These are phyloP conservation scores for Punctularia strigosozonata DNA, from an alignment of 768 basidiomycete species.

Conservation along the genomic window DNA sequence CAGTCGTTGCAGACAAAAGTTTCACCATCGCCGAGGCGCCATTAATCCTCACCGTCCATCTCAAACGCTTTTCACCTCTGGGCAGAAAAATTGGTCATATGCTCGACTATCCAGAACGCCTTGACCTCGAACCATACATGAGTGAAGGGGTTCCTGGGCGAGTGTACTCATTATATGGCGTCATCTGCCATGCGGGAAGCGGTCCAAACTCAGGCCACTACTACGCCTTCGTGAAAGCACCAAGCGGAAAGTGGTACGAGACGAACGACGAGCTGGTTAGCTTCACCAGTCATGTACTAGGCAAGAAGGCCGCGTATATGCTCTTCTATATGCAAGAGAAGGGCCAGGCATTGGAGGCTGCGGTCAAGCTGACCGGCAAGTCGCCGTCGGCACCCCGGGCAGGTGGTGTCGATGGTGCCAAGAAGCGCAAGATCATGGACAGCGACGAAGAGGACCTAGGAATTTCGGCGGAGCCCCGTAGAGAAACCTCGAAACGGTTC, in stretches of 20 bases:
- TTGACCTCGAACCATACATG: constrained; percentile 73
- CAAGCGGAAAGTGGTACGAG: constrained; percentile 68
- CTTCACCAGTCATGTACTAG: constrained; percentile 24
- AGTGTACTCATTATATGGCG: constrained; percentile 77
- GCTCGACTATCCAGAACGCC: constrained; percentile 66
- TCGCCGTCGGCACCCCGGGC: constrained; percentile 12
- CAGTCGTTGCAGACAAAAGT: constrained; percentile 80
- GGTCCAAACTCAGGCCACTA: constrained; percentile 97
- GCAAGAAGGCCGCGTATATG: constrained; percentile 79
- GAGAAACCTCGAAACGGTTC: constrained; percentile 38
- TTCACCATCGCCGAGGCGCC: constrained; percentile 88
- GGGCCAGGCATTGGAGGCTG: constrained; percentile 63
- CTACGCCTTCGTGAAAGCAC: constrained; percentile 70
- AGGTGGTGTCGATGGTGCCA: constrained; percentile 35
- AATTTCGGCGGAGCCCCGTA: constrained; percentile 33
- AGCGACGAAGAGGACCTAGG: constrained; percentile 31
- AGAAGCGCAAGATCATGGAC: constrained; percentile 41
- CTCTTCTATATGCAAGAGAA: constrained; percentile 83
- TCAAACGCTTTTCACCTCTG: constrained; percentile 88
- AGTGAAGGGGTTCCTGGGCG: constrained; percentile 70
- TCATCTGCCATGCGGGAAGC: constrained; percentile 86
- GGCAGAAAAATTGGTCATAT: constrained; percentile 77
- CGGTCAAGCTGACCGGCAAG: constrained; percentile 26
- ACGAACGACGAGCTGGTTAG: constrained; percentile 87
- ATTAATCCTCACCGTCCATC: constrained; percentile 77